phyloP scores from a whole-genome alignment of 1,284 basidiomycete genomes.

The Rhodotorula sp. region DNA sequence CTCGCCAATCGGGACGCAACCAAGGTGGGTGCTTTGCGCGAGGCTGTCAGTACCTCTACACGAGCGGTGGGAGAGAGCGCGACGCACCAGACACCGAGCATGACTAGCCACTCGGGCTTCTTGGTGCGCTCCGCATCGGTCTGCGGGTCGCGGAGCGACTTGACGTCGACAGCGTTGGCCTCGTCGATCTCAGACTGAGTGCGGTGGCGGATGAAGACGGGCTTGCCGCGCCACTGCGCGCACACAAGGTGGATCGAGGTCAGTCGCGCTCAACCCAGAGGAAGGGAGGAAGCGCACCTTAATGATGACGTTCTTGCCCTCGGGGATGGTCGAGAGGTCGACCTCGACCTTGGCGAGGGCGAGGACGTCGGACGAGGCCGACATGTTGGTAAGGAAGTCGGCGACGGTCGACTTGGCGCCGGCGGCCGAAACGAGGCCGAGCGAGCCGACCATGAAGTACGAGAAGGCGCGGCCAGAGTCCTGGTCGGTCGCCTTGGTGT shows the following conservation, averaged over 20 bases:
- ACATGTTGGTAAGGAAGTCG: slow-evolving; percentile 94
- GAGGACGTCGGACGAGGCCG: slow-evolving; percentile 95
- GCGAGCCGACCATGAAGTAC: slow-evolving; percentile 96
- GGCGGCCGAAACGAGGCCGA: slow-evolving; percentile 91
- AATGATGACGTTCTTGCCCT: slow-evolving; percentile 96
- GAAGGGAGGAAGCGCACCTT: slow-evolving; percentile 55
- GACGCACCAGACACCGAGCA: slow-evolving; percentile 65
- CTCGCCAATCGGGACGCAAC: slow-evolving; percentile 88
- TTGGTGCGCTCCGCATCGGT: slow-evolving; percentile 83
- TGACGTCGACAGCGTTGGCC: slow-evolving; percentile 82
- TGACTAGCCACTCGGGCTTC: slow-evolving; percentile 97
- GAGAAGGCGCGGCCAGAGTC: slow-evolving; percentile 78
- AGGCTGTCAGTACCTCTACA: background rate
- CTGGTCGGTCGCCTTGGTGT: slow-evolving; percentile 69
- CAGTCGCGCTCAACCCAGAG: too few relatives aligned
- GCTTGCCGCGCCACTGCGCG: slow-evolving; percentile 90
- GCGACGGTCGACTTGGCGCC: slow-evolving; percentile 91
- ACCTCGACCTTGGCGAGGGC: slow-evolving; percentile 98
- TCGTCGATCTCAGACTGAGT: slow-evolving; percentile 91
- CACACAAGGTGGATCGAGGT: background rate
- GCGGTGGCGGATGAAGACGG: slow-evolving; percentile 98
- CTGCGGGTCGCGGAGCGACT: slow-evolving; percentile 88
- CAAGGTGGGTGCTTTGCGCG: slow-evolving; percentile 89
- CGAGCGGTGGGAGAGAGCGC: background rate
- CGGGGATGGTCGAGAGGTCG: slow-evolving; percentile 85